Conservation (phyloP, 495 filamentous ascomycete genomes). For the Endocarpon pusillum region DNA sequence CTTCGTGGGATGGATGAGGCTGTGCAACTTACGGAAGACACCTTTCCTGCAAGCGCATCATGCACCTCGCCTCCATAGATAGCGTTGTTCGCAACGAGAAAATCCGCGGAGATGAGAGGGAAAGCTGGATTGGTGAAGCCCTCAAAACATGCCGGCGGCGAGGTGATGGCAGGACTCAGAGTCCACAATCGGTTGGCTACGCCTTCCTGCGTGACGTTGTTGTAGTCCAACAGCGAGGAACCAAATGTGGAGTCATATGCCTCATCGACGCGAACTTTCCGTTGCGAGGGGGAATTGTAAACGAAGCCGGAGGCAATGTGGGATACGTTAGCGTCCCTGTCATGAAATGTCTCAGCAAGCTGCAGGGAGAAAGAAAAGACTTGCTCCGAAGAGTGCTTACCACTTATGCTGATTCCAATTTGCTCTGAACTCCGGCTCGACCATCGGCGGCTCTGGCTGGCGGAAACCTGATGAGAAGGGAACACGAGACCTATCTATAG, state of each 20-base stretch:
- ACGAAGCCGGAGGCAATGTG: slow-evolving; percentile 17
- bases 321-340: slow-evolving; percentile 18
- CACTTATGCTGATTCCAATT: slow-evolving; percentile 19
- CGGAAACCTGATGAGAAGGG: slow-evolving; percentile 13
- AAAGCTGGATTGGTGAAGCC: slow-evolving; percentile 13
- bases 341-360: slow-evolving; percentile 4
- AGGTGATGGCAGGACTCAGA: slow-evolving; percentile 3
- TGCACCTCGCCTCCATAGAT: slow-evolving; percentile 11
- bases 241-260: slow-evolving; percentile 13
- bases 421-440: slow-evolving; percentile 13
- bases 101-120: slow-evolving; percentile 10
- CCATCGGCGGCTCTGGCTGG: slow-evolving; percentile 14
- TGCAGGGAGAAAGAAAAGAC: neutral
- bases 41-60: slow-evolving; percentile 5
- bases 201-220: slow-evolving; percentile 13
- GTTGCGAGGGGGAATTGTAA: slow-evolving; percentile 14
- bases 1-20: neutral
- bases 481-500: too few relatives aligned
- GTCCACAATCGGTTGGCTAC: slow-evolving; percentile 15
- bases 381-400: slow-evolving; percentile 1
- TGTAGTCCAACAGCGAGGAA: slow-evolving; percentile 17
- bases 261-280: slow-evolving; percentile 12
- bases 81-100: slow-evolving; percentile 10
- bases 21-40: slow-evolving; percentile 9
- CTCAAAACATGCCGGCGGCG: slow-evolving; percentile 5